These are phyloP conservation scores for Scleroderma citrinum DNA, from an alignment of 768 basidiomycete species.

Conservation along the genomic window DNA sequence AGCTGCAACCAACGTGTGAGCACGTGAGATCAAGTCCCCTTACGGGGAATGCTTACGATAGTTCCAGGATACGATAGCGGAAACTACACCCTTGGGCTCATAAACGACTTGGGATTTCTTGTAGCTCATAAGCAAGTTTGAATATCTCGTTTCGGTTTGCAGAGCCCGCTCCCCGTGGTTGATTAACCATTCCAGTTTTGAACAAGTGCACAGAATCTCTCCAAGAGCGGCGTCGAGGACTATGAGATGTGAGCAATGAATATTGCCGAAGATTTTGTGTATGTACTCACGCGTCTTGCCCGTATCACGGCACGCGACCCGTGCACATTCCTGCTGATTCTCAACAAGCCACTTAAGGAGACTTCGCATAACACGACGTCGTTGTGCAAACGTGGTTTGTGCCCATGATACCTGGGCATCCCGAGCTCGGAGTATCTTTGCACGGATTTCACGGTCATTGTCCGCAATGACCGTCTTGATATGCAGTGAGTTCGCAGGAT, in stretches of 20 bases:
- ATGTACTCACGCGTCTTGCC: constrained; percentile 81
- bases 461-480: constrained; percentile 76
- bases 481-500: constrained; percentile 84
- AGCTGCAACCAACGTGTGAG: constrained; percentile 39
- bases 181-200: constrained; percentile 91
- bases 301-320: constrained; percentile 87
- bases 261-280: not conserved
- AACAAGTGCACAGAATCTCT: constrained; percentile 91
- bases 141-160: constrained; percentile 62
- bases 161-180: constrained; percentile 77
- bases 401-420: constrained; percentile 71
- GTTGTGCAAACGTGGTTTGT: constrained; percentile 66
- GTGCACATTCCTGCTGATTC: constrained; percentile 81
- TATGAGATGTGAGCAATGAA: constrained; percentile 24
- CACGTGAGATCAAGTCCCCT: not conserved
- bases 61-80: constrained; percentile 93
- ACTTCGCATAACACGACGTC: constrained; percentile 79
- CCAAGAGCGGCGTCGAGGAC: constrained; percentile 93
- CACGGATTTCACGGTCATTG: constrained; percentile 58
- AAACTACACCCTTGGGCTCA: constrained; percentile 89
- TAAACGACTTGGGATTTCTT: constrained; percentile 77
- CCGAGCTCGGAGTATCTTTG: constrained; percentile 63
- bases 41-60: constrained; percentile 55
- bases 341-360: constrained; percentile 89
- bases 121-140: constrained; percentile 65